Conservation (phyloP, 2,329 filamentous ascomycete species). For the Aspergillus quadrilineatus region DNA sequence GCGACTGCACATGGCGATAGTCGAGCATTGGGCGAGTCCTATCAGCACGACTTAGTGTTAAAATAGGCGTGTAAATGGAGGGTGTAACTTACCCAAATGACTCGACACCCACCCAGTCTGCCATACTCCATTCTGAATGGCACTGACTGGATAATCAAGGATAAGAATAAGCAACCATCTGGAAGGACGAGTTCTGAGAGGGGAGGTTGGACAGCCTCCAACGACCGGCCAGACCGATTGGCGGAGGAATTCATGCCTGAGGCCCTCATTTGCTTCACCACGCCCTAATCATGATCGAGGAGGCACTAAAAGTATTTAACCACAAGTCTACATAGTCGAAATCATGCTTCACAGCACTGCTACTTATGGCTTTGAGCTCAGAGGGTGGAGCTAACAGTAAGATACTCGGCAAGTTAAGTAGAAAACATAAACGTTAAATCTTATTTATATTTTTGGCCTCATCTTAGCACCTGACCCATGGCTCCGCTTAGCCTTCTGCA, state of each 20-base stretch:
- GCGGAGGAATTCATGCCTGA: neutral
- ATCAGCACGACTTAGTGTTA: neutral
- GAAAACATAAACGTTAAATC: no score
- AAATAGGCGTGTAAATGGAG: neutral
- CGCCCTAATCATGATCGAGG: neutral
- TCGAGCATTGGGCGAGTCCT: slow-evolving; percentile 40
- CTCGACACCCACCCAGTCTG: slow-evolving; percentile 14
- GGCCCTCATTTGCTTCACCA: neutral
- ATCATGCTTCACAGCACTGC: no score
- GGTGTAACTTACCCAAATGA: slow-evolving; percentile 18
- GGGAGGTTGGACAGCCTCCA: neutral
- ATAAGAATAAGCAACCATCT: neutral
- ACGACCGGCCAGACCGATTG: neutral
- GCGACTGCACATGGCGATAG: slow-evolving; percentile 36
- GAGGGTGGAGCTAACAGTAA: no score
- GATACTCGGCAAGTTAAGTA: no score
- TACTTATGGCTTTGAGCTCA: no score
- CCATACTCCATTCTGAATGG: slow-evolving; percentile 11
- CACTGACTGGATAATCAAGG: slow-evolving; percentile 9
- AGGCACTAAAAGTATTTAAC: no score
- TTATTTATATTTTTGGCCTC: no score
- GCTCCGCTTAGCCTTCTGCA: no score
- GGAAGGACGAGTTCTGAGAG: neutral
- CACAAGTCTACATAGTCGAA: no score
- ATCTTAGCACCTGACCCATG: no score